Percentiles rank a stretch among this genome's conserved stretches.
These are phyloP conservation scores for Thamnidium elegans DNA, from an alignment of 192 early-diverging fungal genomes.

Conservation along the genomic window DNA sequence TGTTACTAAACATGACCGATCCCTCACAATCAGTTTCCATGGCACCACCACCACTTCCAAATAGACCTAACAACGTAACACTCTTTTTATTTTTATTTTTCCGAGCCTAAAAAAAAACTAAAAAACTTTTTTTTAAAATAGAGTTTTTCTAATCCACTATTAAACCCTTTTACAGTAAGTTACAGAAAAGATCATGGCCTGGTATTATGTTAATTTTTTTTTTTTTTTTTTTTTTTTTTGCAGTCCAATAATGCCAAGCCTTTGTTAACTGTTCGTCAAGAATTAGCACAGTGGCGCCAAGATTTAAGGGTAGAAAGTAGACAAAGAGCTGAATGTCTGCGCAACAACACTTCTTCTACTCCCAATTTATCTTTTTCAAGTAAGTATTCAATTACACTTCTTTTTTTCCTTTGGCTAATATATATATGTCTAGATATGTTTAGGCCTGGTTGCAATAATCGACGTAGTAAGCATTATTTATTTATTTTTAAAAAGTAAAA, in stretches of 20 bases:
- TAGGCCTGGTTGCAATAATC: no score
- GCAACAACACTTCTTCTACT: not conserved
- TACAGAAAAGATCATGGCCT: not conserved
- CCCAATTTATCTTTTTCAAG: slow-evolving; percentile 11
- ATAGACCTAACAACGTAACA: not conserved
- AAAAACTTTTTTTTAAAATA: not conserved
- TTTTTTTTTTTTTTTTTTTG: no score
- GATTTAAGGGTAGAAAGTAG: slow-evolving; percentile 5
- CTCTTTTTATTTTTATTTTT: slow-evolving; percentile 5
- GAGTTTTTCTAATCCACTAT: not conserved
- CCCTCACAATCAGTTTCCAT: not conserved
- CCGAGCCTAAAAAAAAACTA: not conserved
- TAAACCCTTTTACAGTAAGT: slow-evolving; percentile 3
- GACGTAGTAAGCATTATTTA: no score
- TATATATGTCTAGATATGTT: not conserved
- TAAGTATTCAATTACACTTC: not conserved
- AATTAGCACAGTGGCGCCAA: slow-evolving; percentile 13
- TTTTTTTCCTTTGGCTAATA: not conserved
- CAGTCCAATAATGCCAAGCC: not conserved
- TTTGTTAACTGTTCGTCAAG: slow-evolving; percentile 5
- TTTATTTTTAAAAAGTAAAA: no score
- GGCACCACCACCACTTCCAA: not conserved
- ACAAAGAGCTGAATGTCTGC: not conserved
- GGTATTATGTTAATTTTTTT: no score
- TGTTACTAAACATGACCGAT: slow-evolving; percentile 1